A percentile compares a stretch with the other conserved stretches of the same genome.
These are phyloP conservation scores for Kuraishia borneana DNA, from an alignment of 805 yeast species.

Conservation along the genomic window DNA sequence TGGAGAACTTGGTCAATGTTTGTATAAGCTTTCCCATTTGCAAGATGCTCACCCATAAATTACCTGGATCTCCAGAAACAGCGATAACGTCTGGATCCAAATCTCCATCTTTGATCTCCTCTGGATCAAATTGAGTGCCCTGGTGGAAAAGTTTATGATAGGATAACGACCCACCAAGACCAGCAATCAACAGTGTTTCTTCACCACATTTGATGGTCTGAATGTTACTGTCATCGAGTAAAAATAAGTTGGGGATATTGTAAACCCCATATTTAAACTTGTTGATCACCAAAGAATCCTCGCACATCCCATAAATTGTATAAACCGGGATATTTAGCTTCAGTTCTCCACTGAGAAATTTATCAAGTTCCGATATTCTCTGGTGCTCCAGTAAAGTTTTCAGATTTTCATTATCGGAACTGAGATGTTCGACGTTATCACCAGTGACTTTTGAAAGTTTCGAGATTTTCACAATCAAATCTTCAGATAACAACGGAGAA, in stretches of 20 bases:
- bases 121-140: slow-evolving; percentile 32
- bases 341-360: slow-evolving; percentile 31
- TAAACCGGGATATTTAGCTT: slow-evolving; percentile 52
- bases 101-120: slow-evolving; percentile 9
- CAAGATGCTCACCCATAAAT: slow-evolving; percentile 61
- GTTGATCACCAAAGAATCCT: slow-evolving; percentile 58
- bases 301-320: slow-evolving; percentile 68
- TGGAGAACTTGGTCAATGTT: slow-evolving; percentile 28
- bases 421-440: slow-evolving; percentile 25
- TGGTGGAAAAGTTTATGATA: slow-evolving; percentile 59
- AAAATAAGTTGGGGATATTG: slow-evolving; percentile 40
- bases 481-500: slow-evolving; percentile 43
- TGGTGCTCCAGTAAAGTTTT: slow-evolving; percentile 22
- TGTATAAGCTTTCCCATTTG: slow-evolving; percentile 59
- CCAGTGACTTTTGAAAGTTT: slow-evolving; percentile 35
- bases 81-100: slow-evolving; percentile 22
- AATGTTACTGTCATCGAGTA: slow-evolving; percentile 49
- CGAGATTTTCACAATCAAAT: slow-evolving; percentile 37
- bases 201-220: slow-evolving; percentile 31
- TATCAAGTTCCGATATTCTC: slow-evolving; percentile 39
- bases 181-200: slow-evolving; percentile 44
- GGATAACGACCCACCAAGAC: slow-evolving; percentile 63
- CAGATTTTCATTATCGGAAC: slow-evolving; percentile 23
- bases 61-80: slow-evolving; percentile 52
- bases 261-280: slow-evolving; percentile 46